Evolutionary conservation across 306 rosid species (phyloP).

Genomic region (Luffa aegyptiaca): DNA sequence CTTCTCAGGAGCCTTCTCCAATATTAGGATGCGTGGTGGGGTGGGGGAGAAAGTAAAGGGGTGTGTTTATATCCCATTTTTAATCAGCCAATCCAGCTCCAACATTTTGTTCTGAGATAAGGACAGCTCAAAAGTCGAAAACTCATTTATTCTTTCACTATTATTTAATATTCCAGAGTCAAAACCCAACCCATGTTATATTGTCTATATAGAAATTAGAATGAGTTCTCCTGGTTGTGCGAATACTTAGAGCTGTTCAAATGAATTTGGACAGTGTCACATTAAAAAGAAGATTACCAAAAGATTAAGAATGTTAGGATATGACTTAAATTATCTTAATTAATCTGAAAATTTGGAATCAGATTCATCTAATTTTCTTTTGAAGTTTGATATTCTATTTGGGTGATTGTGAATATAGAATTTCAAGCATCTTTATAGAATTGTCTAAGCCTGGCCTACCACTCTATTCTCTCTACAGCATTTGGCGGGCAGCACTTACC

Average conservation of each 20-base stretch:
- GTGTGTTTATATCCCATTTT: background rate
- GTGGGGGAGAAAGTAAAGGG: conserved; percentile 4
- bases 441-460: conserved; percentile 5
- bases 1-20: background rate
- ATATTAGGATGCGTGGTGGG: background rate
- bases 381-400: background rate
- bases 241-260: background rate
- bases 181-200: background rate
- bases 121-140: background rate
- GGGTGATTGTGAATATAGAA: conserved; percentile 1
- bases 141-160: background rate
- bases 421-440: background rate
- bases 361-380: background rate
- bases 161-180: background rate
- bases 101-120: background rate
- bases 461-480: background rate
- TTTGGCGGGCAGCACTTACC: background rate
- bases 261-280: background rate
- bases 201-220: background rate
- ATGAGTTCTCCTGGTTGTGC: background rate
- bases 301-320: background rate
- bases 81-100: background rate
- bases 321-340: background rate
- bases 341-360: background rate
- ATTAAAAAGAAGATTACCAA: background rate